Base-by-base conservation (phyloP, 2,329 filamentous ascomycete genomes). In the Cladorrhinum sp. region DNA sequence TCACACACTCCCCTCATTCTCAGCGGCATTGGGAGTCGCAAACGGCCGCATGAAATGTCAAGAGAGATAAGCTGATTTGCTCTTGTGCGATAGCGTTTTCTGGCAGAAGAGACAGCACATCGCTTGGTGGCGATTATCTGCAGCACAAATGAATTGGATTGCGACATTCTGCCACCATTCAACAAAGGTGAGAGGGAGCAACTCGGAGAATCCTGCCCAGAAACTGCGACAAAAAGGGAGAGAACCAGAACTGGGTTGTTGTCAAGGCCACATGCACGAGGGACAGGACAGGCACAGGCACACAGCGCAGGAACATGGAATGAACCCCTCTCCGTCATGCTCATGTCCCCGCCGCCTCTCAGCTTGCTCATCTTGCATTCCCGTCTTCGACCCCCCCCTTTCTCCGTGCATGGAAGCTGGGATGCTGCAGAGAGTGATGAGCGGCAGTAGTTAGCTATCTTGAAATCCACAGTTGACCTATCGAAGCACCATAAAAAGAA, bases 401-500 rank as follows among this genome's bases (percentile, higher is more conserved):
- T 22, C 41, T 5, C 41, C 41, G 6, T 45, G 41, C 41, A 45
- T 45, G n/a, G 29, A 32, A 32, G 6, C 13, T 18, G 16, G 18
- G 29, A 32, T 32, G 7, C 29, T 32, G 29, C 7, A n/a, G 5
- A 48, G 18, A 7, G 41, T n/a, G 18, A n/a, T 7, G 5, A 48
- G 41, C 6, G 41, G 8, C 18, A n/a, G n/a, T n/a, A n/a, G n/a
- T n/a, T n/a, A n/a, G n/a, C n/a, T n/a, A n/a, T n/a, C n/a, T 25
- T 27, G 2, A 16, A 2, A n/a, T 24, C 20, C 5, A 13, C 49
- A 22, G n/a, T 24, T 16, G 27, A 23, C 53, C 13, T 25, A 55
- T 29, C 27, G n/a, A 36, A 36, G 32, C 53, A 25, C 53, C 49
- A 56, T 56, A 55, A 56, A 56, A 53, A 29, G 16, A 53, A 56